Percentiles rank a stretch among this genome's conserved stretches.
Conservation (phyloP, 345 rosid species). For the Diplotaxis tenuifolia region DNA sequence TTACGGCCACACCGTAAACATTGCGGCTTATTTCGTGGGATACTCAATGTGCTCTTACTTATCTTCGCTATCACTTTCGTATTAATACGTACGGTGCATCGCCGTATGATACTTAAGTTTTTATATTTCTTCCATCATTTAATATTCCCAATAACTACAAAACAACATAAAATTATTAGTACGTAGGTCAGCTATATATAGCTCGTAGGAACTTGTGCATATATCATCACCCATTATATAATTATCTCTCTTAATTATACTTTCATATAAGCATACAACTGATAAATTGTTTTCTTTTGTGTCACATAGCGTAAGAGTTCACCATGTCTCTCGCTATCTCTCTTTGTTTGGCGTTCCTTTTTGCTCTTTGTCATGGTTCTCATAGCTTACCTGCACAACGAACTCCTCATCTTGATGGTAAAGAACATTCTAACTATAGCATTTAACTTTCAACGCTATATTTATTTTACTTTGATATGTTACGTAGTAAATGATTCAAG, state of each 20-base stretch:
- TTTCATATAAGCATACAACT: not conserved
- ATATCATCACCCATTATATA: constrained; percentile 4
- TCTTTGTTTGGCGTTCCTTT: constrained; percentile 22
- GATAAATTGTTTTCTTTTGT: not conserved
- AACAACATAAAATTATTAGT: not conserved
- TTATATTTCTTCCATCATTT: not conserved
- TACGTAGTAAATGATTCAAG: not conserved
- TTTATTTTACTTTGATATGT: not conserved
- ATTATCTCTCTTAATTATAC: not conserved
- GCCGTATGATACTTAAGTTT: not conserved
- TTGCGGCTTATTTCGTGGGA: constrained; percentile 29
- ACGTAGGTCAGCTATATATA: constrained; percentile 31
- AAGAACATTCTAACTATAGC: not conserved
- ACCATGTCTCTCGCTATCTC: constrained; percentile 26
- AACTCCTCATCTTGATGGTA: constrained; percentile 37
- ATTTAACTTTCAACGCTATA: not conserved
- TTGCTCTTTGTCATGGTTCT: constrained; percentile 20
- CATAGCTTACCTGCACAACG: constrained; percentile 6
- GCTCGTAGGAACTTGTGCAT: constrained; percentile 13
- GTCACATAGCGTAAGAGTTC: not conserved
- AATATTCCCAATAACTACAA: not conserved
- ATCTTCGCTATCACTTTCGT: constrained; percentile 8
- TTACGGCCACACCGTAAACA: constrained; percentile 21
- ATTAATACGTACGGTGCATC: constrained; percentile 24
- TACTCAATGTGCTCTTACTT: constrained; percentile 11